A percentile compares a stretch with the other conserved stretches of the same genome.
Evolutionary conservation across 352 stramenopile species (phyloP).

Genomic region (Phytophthora constricta): DNA sequence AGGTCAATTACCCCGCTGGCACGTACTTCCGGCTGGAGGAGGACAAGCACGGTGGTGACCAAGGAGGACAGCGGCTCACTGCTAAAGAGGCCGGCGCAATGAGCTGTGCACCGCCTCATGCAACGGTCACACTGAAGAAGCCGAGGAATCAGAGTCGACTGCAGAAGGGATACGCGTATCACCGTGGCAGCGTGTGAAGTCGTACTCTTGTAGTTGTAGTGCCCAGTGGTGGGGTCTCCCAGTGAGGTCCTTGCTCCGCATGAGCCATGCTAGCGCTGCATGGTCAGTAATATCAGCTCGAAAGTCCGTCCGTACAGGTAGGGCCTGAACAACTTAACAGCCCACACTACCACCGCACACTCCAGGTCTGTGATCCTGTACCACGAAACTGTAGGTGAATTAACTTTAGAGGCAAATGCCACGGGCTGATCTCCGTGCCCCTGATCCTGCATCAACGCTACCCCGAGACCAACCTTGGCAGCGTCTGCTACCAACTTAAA

Average conservation of each 20-base stretch:
- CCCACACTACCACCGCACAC: constrained; percentile 34
- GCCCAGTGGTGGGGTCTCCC: constrained; percentile 18
- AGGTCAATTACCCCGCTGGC: no score
- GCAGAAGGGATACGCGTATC: constrained; percentile 1
- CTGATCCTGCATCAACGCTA: constrained; percentile 31
- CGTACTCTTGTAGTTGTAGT: constrained; percentile 30
- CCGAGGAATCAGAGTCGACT: no score
- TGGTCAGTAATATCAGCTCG: constrained; percentile 31
- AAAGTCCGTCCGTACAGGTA: constrained; percentile 28
- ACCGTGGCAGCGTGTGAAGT: constrained; percentile 16
- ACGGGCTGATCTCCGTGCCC: constrained; percentile 12
- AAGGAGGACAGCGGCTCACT: no score
- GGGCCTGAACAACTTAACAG: constrained; percentile 25
- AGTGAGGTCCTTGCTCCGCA: constrained; percentile 12
- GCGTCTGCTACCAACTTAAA: constrained; percentile 39
- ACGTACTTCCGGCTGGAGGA: no score
- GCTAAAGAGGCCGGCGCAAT: no score
- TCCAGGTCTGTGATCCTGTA: constrained; percentile 37
- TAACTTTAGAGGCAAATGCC: constrained; percentile 30
- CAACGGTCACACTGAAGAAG: no score
- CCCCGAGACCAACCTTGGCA: constrained; percentile 17
- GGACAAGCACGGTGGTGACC: no score
- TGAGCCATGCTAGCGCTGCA: constrained; percentile 28
- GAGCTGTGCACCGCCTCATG: no score
- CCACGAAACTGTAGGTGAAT: constrained; percentile 19